phyloP scores from a whole-genome alignment of 2,329 filamentous ascomycete species.

The Fusarium transvaalense region DNA sequence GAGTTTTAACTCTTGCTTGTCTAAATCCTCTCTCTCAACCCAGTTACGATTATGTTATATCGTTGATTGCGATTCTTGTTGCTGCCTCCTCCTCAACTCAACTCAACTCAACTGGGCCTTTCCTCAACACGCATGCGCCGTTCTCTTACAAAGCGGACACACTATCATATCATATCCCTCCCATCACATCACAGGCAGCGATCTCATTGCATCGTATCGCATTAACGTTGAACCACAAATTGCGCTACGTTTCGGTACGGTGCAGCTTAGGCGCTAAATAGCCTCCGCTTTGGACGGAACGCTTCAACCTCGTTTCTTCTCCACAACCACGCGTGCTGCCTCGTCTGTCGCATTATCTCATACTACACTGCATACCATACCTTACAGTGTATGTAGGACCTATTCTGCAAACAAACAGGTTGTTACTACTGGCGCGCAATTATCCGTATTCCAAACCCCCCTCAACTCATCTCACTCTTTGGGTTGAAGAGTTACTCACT shows the following conservation, averaged over 20 bases:
- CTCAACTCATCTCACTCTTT: background rate
- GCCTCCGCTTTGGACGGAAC: conserved; percentile 40
- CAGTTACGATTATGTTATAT: conserved; percentile 21
- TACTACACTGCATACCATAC: conserved; percentile 30
- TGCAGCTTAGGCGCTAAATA: conserved; percentile 35
- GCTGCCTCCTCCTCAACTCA: conserved; percentile 10
- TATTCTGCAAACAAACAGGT: background rate
- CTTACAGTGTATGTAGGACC: conserved; percentile 5
- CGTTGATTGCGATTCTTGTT: conserved; percentile 8
- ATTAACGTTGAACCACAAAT: conserved; percentile 29
- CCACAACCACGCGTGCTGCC: conserved; percentile 45
- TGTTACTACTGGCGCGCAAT: conserved; percentile 36
- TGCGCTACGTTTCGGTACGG: conserved; percentile 23
- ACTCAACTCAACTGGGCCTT: background rate
- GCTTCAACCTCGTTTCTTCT: conserved; percentile 44
- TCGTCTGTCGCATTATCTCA: conserved; percentile 46
- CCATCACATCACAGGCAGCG: conserved; percentile 17
- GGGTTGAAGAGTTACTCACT: conserved; percentile 35
- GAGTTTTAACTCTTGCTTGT: conserved; percentile 15
- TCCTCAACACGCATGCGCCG: conserved; percentile 4
- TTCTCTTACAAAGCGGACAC: conserved; percentile 22
- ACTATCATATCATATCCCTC: conserved; percentile 4
- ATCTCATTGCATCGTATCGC: conserved; percentile 30
- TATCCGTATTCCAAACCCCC: conserved; percentile 20
- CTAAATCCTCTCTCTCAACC: conserved; percentile 3